Evolutionary conservation across 176 grass and related monocot genomes (phyloP), one percentile per base, ranked within the genome.

Genomic region (Alopecurus myosuroides): DNA sequence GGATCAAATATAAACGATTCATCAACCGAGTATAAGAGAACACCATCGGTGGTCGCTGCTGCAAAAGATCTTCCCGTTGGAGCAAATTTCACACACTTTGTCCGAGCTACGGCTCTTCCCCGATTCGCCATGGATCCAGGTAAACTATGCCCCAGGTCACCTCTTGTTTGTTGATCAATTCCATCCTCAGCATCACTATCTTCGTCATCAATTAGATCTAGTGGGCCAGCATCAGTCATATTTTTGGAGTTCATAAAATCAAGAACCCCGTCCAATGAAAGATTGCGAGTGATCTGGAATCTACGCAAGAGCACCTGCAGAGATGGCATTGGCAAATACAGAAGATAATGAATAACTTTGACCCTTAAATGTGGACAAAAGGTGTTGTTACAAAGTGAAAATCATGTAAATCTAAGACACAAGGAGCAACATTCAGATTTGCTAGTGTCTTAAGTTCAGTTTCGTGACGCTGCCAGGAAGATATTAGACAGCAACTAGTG

Each of bases 181-280:
- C 97, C 93, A 73, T 93, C 97, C 23, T 99, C 93, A 86, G 87
- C 31, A 70, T 96, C 97, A 85, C 86, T 90, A 66, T 96, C 85
- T n/a, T 90, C 83, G 42, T 96, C 93, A 79, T 99, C 91, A 79
- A 99, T 99, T 41, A 99, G 84, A 92, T 99, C 93, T 77, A 99
- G 50, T 29, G 97, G 84, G 40, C 97, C 97, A 22, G 91, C 93
- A 85, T 90, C 93, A 22, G 97, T 99, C 97, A 99, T 99, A 69
- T 82, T 96, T 62, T 96, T 99, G 0, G 97, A 99, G 88, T 99
- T 96, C n/a, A 95, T 82, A 83, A 99, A 96, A 87, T 99, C 97
- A 81, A 99, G 93, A 64, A 96, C 93, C 49, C 97, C 97, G 74
- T 99, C 97, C 74, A 99, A 84, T 9, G 97, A 96, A 51, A 99